Base-by-base conservation (phyloP, 2,329 filamentous ascomycete species). In the Curvularia sp. region DNA sequence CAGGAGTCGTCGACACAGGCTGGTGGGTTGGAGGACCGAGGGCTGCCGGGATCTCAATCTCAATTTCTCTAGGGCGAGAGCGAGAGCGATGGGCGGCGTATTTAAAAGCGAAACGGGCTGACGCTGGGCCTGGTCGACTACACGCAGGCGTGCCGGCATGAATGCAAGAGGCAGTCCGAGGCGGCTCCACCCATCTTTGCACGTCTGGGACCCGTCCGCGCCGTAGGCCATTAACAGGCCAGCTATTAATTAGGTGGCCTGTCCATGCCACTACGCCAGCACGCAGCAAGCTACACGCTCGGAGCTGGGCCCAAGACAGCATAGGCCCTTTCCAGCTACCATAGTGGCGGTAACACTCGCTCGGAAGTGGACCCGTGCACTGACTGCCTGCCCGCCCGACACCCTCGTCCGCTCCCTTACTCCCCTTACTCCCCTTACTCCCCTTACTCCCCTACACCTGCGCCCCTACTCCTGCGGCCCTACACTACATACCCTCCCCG, bases 81-180 rank as follows among this genome's bases (percentile, higher is more conserved):
- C 60, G 63, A 50, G 39, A 25, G 39, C 21, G 39, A 23, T 57
- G 61, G 64, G 64, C 57, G 63, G 64, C 56, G 58, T 68, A 70
- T 71, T 70, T 70, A 69, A 72, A 61, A 66, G 57, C 59, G 55
- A 55, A 54, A 51, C 65, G 59, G 46, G 55, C 67, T 64, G 63
- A 59, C 64, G 63, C 63, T 64, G 51, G 57, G 53, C 27, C 59
- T 54, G 57, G 59, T 60, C 53, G 55, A 54, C 58, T 57, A 61
- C 59, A 54, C 32, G 48, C 51, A 60, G 53, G 53, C 50, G 55
- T 59, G 45, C 61, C 59, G 55, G 59, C 55, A 57, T 53, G 53
- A 57, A 54, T 50, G 49, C 52, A 55, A 58, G 52, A 59, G 55
- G 59, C 55, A 62, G 53, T 56, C 56, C 54, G 52, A 53, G 59